phyloP scores from a whole-genome alignment of 352 stramenopile species.

The Thalassiosira ordinaria region DNA sequence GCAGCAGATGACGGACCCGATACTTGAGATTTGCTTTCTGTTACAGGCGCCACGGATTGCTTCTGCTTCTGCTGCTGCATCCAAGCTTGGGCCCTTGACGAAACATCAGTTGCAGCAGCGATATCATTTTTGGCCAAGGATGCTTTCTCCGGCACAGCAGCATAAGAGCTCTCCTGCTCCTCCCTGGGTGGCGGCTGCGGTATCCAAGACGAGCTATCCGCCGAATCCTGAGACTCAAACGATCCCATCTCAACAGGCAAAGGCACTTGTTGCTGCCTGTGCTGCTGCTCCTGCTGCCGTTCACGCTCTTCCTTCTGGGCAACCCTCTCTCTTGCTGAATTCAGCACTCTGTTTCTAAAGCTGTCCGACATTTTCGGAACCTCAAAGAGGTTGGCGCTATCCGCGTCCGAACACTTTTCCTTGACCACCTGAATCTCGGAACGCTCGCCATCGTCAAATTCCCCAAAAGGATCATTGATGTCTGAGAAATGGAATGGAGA shows the following conservation, averaged over 20 bases:
- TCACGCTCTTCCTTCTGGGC: no score
- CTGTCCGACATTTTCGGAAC: conserved; percentile 27
- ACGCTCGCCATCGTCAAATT: conserved; percentile 9
- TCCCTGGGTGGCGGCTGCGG: conserved; percentile 6
- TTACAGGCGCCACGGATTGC: no score
- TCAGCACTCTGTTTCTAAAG: conserved; percentile 38
- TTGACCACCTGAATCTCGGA: conserved; percentile 28
- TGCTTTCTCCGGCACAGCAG: no score
- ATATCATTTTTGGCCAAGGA: no score
- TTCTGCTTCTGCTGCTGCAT: no score
- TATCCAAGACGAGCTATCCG: conserved; percentile 29
- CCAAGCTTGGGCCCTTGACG: conserved; percentile 24
- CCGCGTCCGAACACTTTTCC: conserved; percentile 52
- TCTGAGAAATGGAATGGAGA: conserved; percentile 13
- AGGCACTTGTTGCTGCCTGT: conserved; percentile 6
- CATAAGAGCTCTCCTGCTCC: not conserved
- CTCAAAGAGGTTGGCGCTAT: conserved; percentile 54
- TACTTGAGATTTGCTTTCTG: no score
- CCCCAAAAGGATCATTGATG: conserved; percentile 17
- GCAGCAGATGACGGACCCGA: no score
- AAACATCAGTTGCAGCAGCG: not conserved
- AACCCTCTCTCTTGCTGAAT: no score
- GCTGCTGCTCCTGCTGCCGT: not conserved
- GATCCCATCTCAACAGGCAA: conserved; percentile 34
- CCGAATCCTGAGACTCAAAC: conserved; percentile 39